These are phyloP conservation scores for Candida koratica DNA, from an alignment of 805 yeast genomes.

Conservation along the genomic window DNA sequence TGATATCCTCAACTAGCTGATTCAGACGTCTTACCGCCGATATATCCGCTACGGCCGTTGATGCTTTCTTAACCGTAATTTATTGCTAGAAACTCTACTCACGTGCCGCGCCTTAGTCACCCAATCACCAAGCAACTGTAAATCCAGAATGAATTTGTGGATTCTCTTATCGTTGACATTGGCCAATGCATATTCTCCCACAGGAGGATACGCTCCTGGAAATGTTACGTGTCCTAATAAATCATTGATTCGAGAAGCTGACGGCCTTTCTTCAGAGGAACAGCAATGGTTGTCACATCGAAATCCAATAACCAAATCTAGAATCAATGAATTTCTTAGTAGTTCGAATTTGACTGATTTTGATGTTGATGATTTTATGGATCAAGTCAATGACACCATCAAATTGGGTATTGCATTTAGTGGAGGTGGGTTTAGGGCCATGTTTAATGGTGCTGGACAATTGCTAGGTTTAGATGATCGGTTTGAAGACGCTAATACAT, in stretches of 20 bases:
- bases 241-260: constrained; percentile 45
- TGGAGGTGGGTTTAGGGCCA: constrained; percentile 84
- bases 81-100: no score
- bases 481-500: constrained; percentile 46
- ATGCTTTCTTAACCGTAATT: no score
- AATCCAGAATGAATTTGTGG: constrained; percentile 5
- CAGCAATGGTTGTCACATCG: constrained; percentile 49
- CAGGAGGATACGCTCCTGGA: constrained; percentile 57
- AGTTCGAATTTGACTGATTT: constrained; percentile 46
- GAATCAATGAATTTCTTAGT: constrained; percentile 43
- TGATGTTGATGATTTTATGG: constrained; percentile 40
- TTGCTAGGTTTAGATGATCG: constrained; percentile 75
- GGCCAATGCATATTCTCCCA: constrained; percentile 6
- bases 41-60: no score
- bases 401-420: constrained; percentile 34
- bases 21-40: no score
- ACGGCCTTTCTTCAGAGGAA: constrained; percentile 44
- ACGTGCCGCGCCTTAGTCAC: no score
- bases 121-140: background rate
- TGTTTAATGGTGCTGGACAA: constrained; percentile 83
- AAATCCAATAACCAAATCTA: constrained; percentile 42
- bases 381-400: constrained; percentile 24
- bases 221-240: constrained; percentile 48
- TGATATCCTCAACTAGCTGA: no score
- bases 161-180: background rate